Evolutionary conservation across 202 grass and related monocot genomes (phyloP).

Genomic region (Musa balbisiana): DNA sequence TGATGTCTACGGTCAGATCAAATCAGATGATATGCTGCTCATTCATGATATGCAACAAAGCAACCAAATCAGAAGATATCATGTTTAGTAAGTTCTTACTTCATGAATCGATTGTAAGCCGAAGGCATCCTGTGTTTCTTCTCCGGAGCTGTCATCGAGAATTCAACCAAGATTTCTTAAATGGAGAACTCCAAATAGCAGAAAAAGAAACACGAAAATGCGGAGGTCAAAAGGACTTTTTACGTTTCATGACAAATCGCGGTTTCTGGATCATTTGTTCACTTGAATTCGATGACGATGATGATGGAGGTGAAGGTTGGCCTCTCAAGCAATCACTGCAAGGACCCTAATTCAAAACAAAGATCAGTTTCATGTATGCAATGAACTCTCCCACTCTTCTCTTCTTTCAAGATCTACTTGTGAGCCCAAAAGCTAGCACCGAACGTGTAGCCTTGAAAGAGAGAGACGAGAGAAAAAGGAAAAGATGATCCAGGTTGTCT

Average conservation of each 20-base stretch:
- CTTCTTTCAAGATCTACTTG: not conserved
- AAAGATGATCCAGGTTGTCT: too few species aligned
- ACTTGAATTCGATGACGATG: slow-evolving; percentile 29
- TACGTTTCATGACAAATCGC: slow-evolving; percentile 95
- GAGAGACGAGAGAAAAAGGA: too few species aligned
- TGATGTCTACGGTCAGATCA: too few species aligned
- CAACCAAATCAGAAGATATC: too few species aligned
- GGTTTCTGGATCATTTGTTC: slow-evolving; percentile 45
- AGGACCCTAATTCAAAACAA: slow-evolving; percentile 35
- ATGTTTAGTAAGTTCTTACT: slow-evolving; percentile 24
- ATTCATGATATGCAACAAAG: too few species aligned
- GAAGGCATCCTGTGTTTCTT: slow-evolving; percentile 93
- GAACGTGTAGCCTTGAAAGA: too few species aligned
- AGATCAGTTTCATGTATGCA: not conserved
- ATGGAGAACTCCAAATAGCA: not conserved
- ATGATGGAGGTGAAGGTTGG: slow-evolving; percentile 38
- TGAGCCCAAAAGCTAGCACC: not conserved
- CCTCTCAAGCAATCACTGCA: slow-evolving; percentile 80
- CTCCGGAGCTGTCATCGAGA: slow-evolving; percentile 62
- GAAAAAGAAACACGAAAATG: not conserved
- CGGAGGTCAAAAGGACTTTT: slow-evolving; percentile 4
- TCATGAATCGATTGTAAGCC: slow-evolving; percentile 98
- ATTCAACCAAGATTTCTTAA: not conserved
- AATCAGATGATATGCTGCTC: not conserved
- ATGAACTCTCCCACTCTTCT: slow-evolving; percentile 11